These are phyloP conservation scores for Elsinoe perseae DNA, from an alignment of 2,329 filamentous ascomycete genomes.

Conservation along the genomic window DNA sequence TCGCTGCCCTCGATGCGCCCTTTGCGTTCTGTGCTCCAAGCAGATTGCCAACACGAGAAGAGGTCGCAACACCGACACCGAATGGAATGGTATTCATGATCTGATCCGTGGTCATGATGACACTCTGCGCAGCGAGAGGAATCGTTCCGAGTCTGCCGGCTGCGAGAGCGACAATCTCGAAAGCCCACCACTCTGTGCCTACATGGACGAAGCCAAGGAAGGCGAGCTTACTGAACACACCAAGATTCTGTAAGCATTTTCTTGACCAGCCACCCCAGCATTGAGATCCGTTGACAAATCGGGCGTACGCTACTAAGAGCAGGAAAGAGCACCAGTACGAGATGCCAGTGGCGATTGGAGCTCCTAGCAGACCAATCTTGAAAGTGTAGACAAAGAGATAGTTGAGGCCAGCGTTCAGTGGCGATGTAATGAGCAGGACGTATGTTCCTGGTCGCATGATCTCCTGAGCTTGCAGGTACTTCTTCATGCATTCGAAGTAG, in stretches of 20 bases:
- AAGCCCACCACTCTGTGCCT: constrained; percentile 91
- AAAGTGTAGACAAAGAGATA: constrained; percentile 67
- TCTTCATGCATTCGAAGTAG: constrained; percentile 72
- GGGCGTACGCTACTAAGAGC: constrained; percentile 64
- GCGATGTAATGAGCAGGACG: constrained; percentile 53
- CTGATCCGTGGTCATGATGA: constrained; percentile 86
- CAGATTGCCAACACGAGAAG: constrained; percentile 69
- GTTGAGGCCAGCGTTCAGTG: constrained; percentile 51
- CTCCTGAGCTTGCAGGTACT: constrained; percentile 52
- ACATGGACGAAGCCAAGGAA: constrained; percentile 72
- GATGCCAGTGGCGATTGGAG: constrained; percentile 72
- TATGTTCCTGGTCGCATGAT: constrained; percentile 60
- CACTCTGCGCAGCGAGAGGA: constrained; percentile 71
- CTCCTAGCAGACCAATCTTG: constrained; percentile 64
- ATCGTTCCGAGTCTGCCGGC: constrained; percentile 73
- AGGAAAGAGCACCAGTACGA: constrained; percentile 80
- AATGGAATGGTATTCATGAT: constrained; percentile 75
- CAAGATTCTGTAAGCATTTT: constrained; percentile 57
- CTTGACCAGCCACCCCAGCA: constrained; percentile 72
- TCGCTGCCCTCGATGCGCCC: constrained; percentile 64
- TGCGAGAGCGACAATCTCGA: constrained; percentile 79
- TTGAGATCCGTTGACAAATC: constrained; percentile 60
- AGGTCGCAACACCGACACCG: constrained; percentile 74
- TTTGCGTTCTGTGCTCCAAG: constrained; percentile 59
- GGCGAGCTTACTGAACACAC: constrained; percentile 66